Evolutionary conservation across 2,329 filamentous ascomycete genomes (phyloP), one percentile per base, ranked within the genome.

Genomic region (Aquanectria penicillioides): DNA sequence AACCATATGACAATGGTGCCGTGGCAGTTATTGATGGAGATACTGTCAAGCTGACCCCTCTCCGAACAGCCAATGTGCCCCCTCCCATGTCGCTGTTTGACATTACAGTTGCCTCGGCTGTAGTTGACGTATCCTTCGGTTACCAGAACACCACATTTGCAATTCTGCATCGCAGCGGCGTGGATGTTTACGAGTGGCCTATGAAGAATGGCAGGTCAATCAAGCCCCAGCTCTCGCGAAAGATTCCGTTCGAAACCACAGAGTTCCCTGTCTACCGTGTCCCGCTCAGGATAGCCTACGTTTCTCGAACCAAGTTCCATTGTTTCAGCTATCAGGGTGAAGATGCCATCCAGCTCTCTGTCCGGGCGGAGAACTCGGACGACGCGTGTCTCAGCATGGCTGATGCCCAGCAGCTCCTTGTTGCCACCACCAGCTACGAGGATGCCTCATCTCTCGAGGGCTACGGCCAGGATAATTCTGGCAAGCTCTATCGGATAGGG

Each of bases 11-110:
- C 75, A 83, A 88, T 71, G 94, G 94, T 23, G 83, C 89, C 13
- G 88, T 96, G 34, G 91, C 89, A 9, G 93, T 97, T 5, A 87
- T 97, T 36, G 95, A 98, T 74, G 95, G 95, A 13, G 85, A 78
- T 43, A 86, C 73, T 3, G 76, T 98, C 57, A 97, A 96, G 72
- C 75, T 98, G 40, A 98, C 95, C 0, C 93, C 95, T 1, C 84
- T 99, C 64, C 85, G 91, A 62, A 84, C 89, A 46, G 91, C 93
- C 11, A 97, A 95, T 69, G 83, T 97, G 3, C 95, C 95, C 20
- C 95, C 95, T 23, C 95, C 95, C 1, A 97, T 98, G 93, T 88
- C 93, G 13, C 83, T 94, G 62, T 90, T 90, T 65, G 91, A 96
- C 56, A 69, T 97, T 15, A 69, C 79, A 11, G 76, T 90, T 23